Percentiles rank a stretch among this genome's conserved stretches.
Conservation (phyloP, 169 alveolate genomes). For the Cryptosporidium parvum region DNA sequence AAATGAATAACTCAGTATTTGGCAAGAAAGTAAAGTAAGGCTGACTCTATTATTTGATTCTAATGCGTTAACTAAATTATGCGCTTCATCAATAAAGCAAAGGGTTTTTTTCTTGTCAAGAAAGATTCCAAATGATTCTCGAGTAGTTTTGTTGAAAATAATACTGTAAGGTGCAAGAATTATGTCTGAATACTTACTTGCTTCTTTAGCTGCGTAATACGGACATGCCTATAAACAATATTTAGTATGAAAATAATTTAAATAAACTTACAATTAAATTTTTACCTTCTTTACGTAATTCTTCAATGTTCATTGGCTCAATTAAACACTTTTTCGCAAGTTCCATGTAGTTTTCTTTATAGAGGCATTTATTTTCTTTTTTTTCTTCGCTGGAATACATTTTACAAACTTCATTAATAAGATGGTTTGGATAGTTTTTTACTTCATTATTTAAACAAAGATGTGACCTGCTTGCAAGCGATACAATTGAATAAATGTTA, state of each 20-base stretch:
- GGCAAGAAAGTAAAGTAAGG: slow-evolving; percentile 23
- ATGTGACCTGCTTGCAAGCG: slow-evolving; percentile 57
- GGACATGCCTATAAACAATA: slow-evolving; percentile 80
- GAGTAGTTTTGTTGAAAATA: slow-evolving; percentile 80
- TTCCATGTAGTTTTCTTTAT: slow-evolving; percentile 11
- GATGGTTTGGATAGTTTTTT: slow-evolving; percentile 2
- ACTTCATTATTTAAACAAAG: slow-evolving; percentile 41
- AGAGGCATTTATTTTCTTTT: slow-evolving; percentile 17
- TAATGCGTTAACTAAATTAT: slow-evolving; percentile 79
- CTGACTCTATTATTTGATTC: slow-evolving; percentile 58
- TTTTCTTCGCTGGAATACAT: neutral
- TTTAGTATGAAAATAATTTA: neutral
- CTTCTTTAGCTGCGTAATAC: slow-evolving; percentile 81
- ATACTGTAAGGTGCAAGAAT: slow-evolving; percentile 83
- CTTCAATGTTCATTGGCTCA: slow-evolving; percentile 41
- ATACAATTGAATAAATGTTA: slow-evolving; percentile 4
- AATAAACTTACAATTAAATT: slow-evolving; percentile 38
- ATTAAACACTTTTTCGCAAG: slow-evolving; percentile 40
- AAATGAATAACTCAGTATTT: slow-evolving; percentile 4
- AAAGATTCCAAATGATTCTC: slow-evolving; percentile 76
- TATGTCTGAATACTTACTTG: slow-evolving; percentile 81
- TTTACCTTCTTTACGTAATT: slow-evolving; percentile 20
- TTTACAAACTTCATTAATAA: slow-evolving; percentile 33
- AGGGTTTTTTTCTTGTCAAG: slow-evolving; percentile 77
- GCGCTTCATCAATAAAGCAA: slow-evolving; percentile 86